Percentiles rank a stretch among this genome's conserved stretches.
Evolutionary conservation across 2,329 filamentous ascomycete genomes (phyloP).

Genomic region (Sclerotinia minor): DNA sequence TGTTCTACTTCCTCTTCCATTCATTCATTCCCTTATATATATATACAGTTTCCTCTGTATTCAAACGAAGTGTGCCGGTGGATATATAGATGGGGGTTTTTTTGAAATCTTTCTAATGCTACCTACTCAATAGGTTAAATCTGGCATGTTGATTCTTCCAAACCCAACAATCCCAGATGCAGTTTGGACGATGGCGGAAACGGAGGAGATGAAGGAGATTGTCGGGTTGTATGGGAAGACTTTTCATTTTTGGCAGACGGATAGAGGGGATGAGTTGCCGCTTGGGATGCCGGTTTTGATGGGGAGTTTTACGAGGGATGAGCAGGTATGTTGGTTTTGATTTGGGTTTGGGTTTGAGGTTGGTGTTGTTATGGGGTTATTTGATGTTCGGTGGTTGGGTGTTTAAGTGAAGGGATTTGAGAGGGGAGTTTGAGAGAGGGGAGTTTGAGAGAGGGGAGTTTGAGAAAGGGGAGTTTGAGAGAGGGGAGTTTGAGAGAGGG

Average conservation of each 20-base stretch:
- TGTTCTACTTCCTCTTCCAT: neutral
- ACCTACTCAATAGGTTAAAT: conserved; percentile 28
- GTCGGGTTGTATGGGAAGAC: conserved; percentile 77
- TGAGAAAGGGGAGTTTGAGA: neutral
- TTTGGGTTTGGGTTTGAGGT: neutral
- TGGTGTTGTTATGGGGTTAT: neutral
- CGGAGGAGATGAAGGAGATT: conserved; percentile 76
- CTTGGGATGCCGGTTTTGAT: conserved; percentile 23
- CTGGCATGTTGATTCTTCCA: conserved; percentile 74
- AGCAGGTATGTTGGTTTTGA: neutral
- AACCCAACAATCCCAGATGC: conserved; percentile 55
- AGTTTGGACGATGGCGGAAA: conserved; percentile 76
- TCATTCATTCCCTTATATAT: too few relatives aligned
- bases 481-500: too few relatives aligned
- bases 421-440: neutral
- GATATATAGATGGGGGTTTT: conserved; percentile 32
- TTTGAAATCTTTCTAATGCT: neutral
- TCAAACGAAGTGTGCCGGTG: too few relatives aligned
- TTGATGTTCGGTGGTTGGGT: too few relatives aligned
- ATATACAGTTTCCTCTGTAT: too few relatives aligned
- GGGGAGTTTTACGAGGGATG: conserved; percentile 23
- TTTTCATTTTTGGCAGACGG: conserved; percentile 85
- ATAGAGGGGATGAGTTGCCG: conserved; percentile 53
- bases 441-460: too few relatives aligned
- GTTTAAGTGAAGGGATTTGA: too few relatives aligned